A percentile compares a stretch with the other conserved stretches of the same genome.
Conservation (phyloP, 1,139 yeast species). For the Nakaseomyces sp. region DNA sequence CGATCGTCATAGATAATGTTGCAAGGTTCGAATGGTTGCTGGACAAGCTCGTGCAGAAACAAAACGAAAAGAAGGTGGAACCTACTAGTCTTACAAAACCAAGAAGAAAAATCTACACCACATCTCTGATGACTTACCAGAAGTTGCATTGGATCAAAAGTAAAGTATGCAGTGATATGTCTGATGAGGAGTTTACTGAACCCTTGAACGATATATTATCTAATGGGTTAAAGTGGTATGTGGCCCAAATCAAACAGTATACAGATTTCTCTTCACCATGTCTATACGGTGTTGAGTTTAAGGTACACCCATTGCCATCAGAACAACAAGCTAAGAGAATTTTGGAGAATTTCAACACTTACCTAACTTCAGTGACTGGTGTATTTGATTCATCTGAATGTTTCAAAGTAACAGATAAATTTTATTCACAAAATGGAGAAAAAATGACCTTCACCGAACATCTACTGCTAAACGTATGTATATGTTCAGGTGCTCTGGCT, state of each 20-base stretch:
- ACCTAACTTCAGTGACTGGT: slow-evolving; percentile 18
- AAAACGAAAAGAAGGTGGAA: slow-evolving; percentile 1
- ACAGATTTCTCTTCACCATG: slow-evolving; percentile 21
- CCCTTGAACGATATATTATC: slow-evolving; percentile 19
- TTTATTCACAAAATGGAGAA: slow-evolving; percentile 13
- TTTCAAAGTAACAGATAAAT: slow-evolving; percentile 15
- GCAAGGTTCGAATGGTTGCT: slow-evolving; percentile 19
- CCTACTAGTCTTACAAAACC: slow-evolving; percentile 10
- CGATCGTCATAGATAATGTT: slow-evolving; percentile 19
- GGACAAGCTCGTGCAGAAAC: slow-evolving; percentile 11
- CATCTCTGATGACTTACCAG: slow-evolving; percentile 19
- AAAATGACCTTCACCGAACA: slow-evolving; percentile 22
- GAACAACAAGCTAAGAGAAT: slow-evolving; percentile 19
- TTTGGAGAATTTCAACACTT: slow-evolving; percentile 17
- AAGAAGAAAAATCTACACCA: slow-evolving; percentile 14
- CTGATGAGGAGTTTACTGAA: slow-evolving; percentile 11
- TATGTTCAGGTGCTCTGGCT: slow-evolving; percentile 21
- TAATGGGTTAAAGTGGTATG: slow-evolving; percentile 22
- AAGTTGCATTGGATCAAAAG: slow-evolving; percentile 21
- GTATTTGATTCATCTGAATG: slow-evolving; percentile 17
- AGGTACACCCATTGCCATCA: slow-evolving; percentile 19
- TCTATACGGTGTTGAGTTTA: slow-evolving; percentile 11
- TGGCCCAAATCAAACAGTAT: slow-evolving; percentile 19
- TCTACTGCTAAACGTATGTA: slow-evolving; percentile 19
- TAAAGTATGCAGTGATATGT: slow-evolving; percentile 9